A percentile compares a stretch with the other conserved stretches of the same genome.
phyloP scores from a whole-genome alignment of 768 basidiomycete species.

The Suillus fuscotomentosus region DNA sequence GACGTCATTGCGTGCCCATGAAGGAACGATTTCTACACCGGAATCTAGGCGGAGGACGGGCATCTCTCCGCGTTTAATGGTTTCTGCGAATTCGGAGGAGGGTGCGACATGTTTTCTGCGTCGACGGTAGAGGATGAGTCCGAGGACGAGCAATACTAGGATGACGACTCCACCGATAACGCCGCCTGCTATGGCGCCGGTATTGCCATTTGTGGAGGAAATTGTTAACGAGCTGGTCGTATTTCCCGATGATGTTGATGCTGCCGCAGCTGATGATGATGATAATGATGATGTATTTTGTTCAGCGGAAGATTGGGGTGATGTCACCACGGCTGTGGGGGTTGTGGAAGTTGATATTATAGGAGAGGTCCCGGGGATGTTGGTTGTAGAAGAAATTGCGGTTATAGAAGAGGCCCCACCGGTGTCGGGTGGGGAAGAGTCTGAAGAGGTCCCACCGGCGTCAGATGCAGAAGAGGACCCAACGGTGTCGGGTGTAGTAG shows the following conservation, averaged over 20 bases:
- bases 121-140: conserved; percentile 40
- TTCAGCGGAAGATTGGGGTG: not conserved
- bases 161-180: conserved; percentile 49
- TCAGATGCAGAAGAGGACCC: too few relatives aligned
- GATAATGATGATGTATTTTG: not conserved
- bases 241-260: conserved; percentile 5
- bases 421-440: too few relatives aligned
- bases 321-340: too few relatives aligned
- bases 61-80: conserved; percentile 18
- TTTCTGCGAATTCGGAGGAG: conserved; percentile 55
- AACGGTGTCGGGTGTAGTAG: too few relatives aligned
- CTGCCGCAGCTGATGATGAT: not conserved
- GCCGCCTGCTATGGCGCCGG: conserved; percentile 53
- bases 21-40: conserved; percentile 13
- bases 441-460: too few relatives aligned
- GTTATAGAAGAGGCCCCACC: too few relatives aligned
- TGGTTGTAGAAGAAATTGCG: too few relatives aligned
- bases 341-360: too few relatives aligned
- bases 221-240: not conserved
- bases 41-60: conserved; percentile 29
- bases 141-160: conserved; percentile 33
- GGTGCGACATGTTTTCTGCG: conserved; percentile 46
- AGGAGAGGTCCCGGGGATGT: not conserved
- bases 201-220: conserved; percentile 17
- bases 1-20: conserved; percentile 1